Base-by-base conservation (phyloP, 1,139 yeast species). In the Yamadazyma kanchanaburiensis region DNA sequence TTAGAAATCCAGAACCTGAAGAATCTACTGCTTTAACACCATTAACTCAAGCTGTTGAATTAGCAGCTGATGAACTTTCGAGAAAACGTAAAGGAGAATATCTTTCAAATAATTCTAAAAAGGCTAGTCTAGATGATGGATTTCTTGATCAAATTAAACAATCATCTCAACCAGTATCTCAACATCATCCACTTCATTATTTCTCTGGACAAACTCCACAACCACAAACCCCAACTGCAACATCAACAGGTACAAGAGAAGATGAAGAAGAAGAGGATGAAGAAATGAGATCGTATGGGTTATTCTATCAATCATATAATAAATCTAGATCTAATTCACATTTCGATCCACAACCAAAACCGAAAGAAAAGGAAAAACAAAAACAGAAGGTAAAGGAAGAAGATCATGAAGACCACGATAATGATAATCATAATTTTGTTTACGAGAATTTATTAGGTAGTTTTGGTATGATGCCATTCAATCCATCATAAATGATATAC, bases 81-180 rank as follows among this genome's bases (percentile, higher is more conserved):
- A 41, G 32, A 19, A 39, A 33, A 32, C 39, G 41, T 28, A 36
- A 30, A 17, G 33, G 29, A 11, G 37, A 33, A 10, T 27, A 28
- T 4, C 37, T 29, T 14, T 34, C 8, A 3, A 8, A 5, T 14
- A 26, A 16, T 15, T 6, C 30, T 33, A 21, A 25, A 31, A 28
- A 28, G 26, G 24, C 34, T 22, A 28, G 18, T 19, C 52, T 45
- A 33, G 40, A 36, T 23, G 39, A 34, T 18, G 87, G 79, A 49
- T 80, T 80, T 46, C 80, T 86, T 84, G 87, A 80, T 42, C 74
- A 78, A 2, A 68, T 81, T 72, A 25, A 25, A 7, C 26, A 27
- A 12, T 24, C 19, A 10, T 40, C 42, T 11, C 50, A 54, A 29
- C 67, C 76, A 2, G 73, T 69, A 1, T 65, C 75, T 0, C 72